Evolutionary conservation across 2,329 filamentous ascomycete genomes (phyloP), one percentile per base, ranked within the genome.

Genomic region (Ambrosiella xylebori): DNA sequence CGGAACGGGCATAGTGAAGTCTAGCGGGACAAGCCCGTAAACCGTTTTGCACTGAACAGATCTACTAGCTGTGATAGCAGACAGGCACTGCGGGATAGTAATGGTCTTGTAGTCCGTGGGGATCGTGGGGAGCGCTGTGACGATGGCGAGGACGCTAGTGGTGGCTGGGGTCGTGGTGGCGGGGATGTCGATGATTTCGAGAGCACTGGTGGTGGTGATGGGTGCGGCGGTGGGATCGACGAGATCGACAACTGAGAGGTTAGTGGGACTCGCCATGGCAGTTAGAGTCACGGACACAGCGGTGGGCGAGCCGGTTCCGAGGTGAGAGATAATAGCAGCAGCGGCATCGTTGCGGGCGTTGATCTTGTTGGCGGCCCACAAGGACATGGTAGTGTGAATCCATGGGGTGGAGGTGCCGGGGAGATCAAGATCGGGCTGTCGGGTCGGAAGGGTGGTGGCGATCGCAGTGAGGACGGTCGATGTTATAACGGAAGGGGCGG

Each of bases 231-330:
- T 55, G 37, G 40, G 47, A 35, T 60, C 59, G 39, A 49, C 9
- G 38, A 60, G 35, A 52, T 60, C 59, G 27, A 60, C 55, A 51
- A 60, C 45, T 45, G 55, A 56, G n/a, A 60, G 44, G 36, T 55
- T 41, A 45, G 51, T 58, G n/a, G 55, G 55, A 41, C 38, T 54
- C 52, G 52, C 9, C 7, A 38, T 54, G 39, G 39, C 15, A 35
- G 52, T 15, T 1, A 38, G 38, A 55, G 53, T 55, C 17, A 44
- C 38, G 11, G 53, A 44, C 27, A 35, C n/a, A 44, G 38, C 50
- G 40, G 56, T 27, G 35, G 56, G 15, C 45, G 45, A 45, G 19
- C 52, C 39, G 15, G 51, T 41, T 35, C 39, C 39, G 39, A 19
- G 56, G 27, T 40, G 27, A 11, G 15, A 19, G 13, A 55, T 13